These are phyloP conservation scores for Peterozyma toletana DNA, from an alignment of 805 yeast genomes.

Conservation along the genomic window DNA sequence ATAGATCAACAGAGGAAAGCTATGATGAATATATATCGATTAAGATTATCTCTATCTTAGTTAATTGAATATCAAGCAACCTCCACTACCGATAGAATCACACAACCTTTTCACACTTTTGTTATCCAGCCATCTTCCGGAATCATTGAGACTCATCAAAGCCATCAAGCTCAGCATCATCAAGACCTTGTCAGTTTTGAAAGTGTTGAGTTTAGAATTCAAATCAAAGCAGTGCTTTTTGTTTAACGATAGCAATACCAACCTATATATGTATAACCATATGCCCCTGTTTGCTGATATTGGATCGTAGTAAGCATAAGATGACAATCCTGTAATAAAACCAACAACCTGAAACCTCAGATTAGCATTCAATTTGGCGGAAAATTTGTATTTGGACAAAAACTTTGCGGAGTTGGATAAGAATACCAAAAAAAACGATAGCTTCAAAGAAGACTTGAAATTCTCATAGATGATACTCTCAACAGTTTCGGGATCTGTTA, in stretches of 20 bases:
- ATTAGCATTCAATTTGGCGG: background rate
- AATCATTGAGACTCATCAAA: slow-evolving; percentile 1
- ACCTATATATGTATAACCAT: slow-evolving; percentile 4
- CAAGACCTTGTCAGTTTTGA: slow-evolving; percentile 4
- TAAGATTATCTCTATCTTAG: too few relatives aligned
- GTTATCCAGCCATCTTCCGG: background rate
- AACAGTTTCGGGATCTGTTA: too few relatives aligned
- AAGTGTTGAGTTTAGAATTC: slow-evolving; percentile 1
- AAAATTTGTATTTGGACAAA: background rate
- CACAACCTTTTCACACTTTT: background rate
- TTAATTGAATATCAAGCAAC: too few relatives aligned
- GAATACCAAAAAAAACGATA: too few relatives aligned
- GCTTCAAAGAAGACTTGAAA: too few relatives aligned
- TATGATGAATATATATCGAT: too few relatives aligned
- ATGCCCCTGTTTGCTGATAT: background rate
- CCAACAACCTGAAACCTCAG: slow-evolving; percentile 3
- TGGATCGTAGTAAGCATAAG: background rate
- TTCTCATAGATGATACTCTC: too few relatives aligned
- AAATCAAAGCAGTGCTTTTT: slow-evolving; percentile 1
- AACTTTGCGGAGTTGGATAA: background rate
- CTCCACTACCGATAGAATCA: slow-evolving; percentile 1
- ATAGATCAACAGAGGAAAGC: too few relatives aligned
- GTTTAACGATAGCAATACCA: slow-evolving; percentile 3
- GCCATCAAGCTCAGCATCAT: slow-evolving; percentile 1
- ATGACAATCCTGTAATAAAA: background rate